Conservation (phyloP, 2,329 filamentous ascomycete genomes). For the Fusarium liriodendri region DNA sequence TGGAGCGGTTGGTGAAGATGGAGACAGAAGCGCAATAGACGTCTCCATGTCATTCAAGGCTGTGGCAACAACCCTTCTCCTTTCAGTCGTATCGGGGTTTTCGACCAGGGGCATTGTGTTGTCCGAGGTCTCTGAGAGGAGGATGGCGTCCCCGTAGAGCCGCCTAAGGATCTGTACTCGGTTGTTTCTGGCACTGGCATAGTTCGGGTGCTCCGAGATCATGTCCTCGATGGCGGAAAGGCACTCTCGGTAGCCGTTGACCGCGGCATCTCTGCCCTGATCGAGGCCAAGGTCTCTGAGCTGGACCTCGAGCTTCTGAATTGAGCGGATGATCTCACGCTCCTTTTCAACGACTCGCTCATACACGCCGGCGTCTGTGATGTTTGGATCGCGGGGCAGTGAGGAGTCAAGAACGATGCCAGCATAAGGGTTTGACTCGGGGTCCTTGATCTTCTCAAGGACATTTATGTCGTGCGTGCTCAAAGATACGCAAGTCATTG, state of each 20-base stretch:
- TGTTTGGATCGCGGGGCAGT: conserved; percentile 67
- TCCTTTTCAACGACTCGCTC: conserved; percentile 62
- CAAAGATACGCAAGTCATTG: conserved; percentile 62
- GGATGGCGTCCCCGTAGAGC: conserved; percentile 70
- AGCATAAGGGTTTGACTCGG: conserved; percentile 69
- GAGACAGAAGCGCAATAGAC: conserved; percentile 70
- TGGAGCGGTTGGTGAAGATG: conserved; percentile 58
- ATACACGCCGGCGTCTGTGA: conserved; percentile 64
- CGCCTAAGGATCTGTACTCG: conserved; percentile 75
- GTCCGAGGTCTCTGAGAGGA: conserved; percentile 55
- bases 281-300: conserved; percentile 56
- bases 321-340: conserved; percentile 62
- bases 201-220: conserved; percentile 68
- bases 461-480: conserved; percentile 70
- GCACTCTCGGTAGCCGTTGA: conserved; percentile 59
- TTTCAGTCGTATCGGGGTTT: conserved; percentile 51
- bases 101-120: conserved; percentile 56
- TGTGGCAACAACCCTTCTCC: conserved; percentile 51
- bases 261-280: conserved; percentile 51
- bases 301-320: conserved; percentile 67
- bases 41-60: conserved; percentile 65
- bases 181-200: conserved; percentile 81
- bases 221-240: conserved; percentile 64
- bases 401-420: conserved; percentile 65
- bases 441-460: conserved; percentile 75